Conservation (phyloP, 139 green algal species). For the Tetradesmus obliquus region DNA sequence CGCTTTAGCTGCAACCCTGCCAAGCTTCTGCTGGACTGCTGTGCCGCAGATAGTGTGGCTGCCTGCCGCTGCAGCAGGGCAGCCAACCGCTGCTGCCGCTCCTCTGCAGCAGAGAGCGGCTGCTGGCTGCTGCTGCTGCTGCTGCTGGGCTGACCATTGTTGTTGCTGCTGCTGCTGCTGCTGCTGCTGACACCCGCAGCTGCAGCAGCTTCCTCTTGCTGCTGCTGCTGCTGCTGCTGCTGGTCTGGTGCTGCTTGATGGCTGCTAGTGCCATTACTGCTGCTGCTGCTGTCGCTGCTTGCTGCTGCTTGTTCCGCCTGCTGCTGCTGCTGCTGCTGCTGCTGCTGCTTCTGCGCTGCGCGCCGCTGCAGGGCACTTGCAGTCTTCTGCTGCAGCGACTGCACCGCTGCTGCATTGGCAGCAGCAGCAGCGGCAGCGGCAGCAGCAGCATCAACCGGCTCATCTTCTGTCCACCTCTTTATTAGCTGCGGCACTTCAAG, state of each 20-base stretch:
- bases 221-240: neutral
- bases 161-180: neutral
- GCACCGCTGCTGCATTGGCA: neutral
- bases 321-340: slow-evolving; percentile 28
- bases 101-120: too few species aligned
- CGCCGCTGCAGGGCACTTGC: neutral
- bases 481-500: neutral
- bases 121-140: neutral
- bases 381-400: neutral
- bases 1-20: neutral
- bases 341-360: slow-evolving; percentile 1
- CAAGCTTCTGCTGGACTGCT: neutral
- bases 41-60: neutral
- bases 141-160: neutral
- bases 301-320: neutral
- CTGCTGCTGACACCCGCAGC: neutral
- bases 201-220: neutral
- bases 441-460: neutral
- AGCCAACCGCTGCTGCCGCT: too few species aligned
- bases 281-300: slow-evolving; percentile 9
- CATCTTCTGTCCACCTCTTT: neutral
- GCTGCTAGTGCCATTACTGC: neutral
- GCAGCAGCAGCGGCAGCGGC: neutral
- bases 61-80: neutral
- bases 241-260: neutral